Evolutionary conservation across 371 early-diverging fungal genomes (phyloP).

Genomic region (Circinella umbellata): DNA sequence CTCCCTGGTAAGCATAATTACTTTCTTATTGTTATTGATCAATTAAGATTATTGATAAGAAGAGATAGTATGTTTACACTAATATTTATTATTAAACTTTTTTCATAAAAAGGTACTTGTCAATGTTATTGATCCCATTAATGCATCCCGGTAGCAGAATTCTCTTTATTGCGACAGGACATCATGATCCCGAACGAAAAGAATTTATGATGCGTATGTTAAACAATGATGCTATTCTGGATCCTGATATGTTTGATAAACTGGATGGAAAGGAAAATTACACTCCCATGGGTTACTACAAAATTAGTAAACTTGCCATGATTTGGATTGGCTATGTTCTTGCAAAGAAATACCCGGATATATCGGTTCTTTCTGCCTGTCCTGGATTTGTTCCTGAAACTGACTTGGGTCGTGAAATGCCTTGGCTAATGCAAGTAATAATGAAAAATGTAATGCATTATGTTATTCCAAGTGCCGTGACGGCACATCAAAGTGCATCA

Average conservation of each 20-base stretch:
- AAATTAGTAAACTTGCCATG: neutral
- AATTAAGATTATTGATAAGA: neutral
- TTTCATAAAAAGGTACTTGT: neutral
- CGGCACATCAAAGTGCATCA: constrained; percentile 26
- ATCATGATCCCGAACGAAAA: constrained; percentile 29
- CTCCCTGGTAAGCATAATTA: constrained; percentile 15
- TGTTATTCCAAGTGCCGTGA: constrained; percentile 23
- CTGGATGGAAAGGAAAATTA: constrained; percentile 12
- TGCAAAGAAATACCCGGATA: neutral
- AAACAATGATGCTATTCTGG: neutral
- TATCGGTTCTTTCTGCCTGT: neutral
- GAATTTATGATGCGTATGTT: constrained; percentile 14
- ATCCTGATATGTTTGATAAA: constrained; percentile 8
- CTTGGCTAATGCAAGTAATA: constrained; percentile 13
- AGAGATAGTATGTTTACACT: no score
- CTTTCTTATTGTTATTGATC: neutral
- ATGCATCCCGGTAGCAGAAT: constrained; percentile 33
- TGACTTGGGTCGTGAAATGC: neutral
- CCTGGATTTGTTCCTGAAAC: neutral
- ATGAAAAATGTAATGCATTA: constrained; percentile 23
- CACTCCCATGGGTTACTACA: constrained; percentile 8
- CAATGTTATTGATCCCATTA: constrained; percentile 25
- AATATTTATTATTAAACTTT: neutral
- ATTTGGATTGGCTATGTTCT: neutral
- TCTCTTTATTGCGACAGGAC: constrained; percentile 31